Evolutionary conservation across 148 eudicot species (phyloP).

Genomic region (Mesembryanthemum crystallinum): DNA sequence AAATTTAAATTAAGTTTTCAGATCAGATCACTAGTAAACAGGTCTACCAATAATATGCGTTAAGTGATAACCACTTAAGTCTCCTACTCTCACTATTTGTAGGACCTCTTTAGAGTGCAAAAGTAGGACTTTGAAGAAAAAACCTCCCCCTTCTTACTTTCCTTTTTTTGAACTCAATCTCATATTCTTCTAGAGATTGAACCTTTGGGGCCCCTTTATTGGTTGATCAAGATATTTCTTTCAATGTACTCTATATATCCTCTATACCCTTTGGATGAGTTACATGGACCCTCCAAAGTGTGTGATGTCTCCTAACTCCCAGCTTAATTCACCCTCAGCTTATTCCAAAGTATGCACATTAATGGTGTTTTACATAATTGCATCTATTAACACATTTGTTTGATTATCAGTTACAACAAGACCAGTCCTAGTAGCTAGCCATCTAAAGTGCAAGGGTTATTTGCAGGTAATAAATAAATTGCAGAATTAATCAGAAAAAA

Average conservation of each 20-base stretch:
- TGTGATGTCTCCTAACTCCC: conserved; percentile 9
- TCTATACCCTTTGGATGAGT: conserved; percentile 11
- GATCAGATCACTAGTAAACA: no score
- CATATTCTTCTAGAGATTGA: conserved; percentile 2
- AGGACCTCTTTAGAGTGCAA: conserved; percentile 13
- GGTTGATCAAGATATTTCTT: conserved; percentile 10
- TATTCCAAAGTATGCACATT: not conserved
- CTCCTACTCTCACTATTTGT: not conserved
- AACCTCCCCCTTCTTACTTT: not conserved
- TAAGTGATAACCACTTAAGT: no score
- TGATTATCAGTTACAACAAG: no score
- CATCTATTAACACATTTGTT: no score
- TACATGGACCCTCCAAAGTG: conserved; percentile 6
- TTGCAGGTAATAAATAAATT: no score
- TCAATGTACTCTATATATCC: conserved; percentile 14
- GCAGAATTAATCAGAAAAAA: no score
- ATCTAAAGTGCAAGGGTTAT: no score
- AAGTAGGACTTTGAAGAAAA: not conserved
- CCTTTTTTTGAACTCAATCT: conserved; percentile 13
- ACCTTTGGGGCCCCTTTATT: not conserved
- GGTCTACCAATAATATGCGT: no score
- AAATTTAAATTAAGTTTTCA: no score
- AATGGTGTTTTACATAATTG: no score
- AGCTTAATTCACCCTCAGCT: not conserved
- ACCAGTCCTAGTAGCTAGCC: no score